A percentile compares a stretch with the other conserved stretches of the same genome.
These are phyloP conservation scores for Malbranchea cinnamomea DNA, from an alignment of 2,329 filamentous ascomycete genomes.

Conservation along the genomic window DNA sequence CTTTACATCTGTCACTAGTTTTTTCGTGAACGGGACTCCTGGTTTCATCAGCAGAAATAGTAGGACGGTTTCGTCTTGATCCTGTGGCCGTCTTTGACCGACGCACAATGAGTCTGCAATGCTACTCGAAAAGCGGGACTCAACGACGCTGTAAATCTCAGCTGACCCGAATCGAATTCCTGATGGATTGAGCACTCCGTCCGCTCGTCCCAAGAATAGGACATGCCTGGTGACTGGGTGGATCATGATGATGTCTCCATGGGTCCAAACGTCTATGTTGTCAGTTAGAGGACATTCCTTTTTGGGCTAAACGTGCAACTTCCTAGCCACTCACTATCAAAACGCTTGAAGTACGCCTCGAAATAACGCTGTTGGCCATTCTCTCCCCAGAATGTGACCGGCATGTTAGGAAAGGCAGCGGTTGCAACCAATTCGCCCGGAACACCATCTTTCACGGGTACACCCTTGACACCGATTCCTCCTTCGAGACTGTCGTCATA, in stretches of 20 bases:
- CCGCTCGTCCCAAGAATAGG: slow-evolving; percentile 80
- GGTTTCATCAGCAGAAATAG: slow-evolving; percentile 63
- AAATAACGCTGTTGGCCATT: slow-evolving; percentile 83
- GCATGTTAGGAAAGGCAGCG: slow-evolving; percentile 77
- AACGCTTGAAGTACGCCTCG: no score
- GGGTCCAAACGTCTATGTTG: no score
- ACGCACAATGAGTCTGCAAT: slow-evolving; percentile 81
- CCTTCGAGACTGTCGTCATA: slow-evolving; percentile 44
- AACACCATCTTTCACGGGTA: slow-evolving; percentile 44
- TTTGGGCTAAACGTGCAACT: no score
- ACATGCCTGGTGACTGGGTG: slow-evolving; percentile 61
- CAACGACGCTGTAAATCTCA: slow-evolving; percentile 91
- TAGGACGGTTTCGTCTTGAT: slow-evolving; percentile 73
- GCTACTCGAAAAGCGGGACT: slow-evolving; percentile 63
- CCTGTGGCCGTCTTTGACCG: slow-evolving; percentile 53
- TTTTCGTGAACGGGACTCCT: slow-evolving; percentile 40
- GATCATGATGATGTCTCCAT: slow-evolving; percentile 75
- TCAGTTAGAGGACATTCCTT: no score
- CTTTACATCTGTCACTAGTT: slow-evolving; percentile 50
- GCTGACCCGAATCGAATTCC: slow-evolving; percentile 86
- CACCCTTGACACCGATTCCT: slow-evolving; percentile 29
- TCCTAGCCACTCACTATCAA: no score
- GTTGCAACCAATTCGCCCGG: slow-evolving; percentile 75
- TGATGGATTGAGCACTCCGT: slow-evolving; percentile 83
- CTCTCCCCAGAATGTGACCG: slow-evolving; percentile 72